Evolutionary conservation across 805 yeast species (phyloP).

Genomic region (Kodamaea leandrae): DNA sequence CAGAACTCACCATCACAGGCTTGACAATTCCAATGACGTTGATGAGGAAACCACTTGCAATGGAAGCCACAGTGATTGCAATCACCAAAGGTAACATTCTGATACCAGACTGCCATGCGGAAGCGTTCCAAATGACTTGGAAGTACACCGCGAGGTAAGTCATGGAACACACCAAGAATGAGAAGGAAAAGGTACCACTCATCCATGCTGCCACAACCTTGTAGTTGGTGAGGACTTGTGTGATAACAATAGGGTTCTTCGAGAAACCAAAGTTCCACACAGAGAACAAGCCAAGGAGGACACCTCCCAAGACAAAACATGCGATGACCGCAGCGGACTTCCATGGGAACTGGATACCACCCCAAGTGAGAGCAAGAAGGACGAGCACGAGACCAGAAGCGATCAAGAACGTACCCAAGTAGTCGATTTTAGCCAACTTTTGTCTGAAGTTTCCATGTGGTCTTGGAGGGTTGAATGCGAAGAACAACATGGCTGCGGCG

Average conservation of each 20-base stretch:
- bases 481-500: constrained; percentile 35
- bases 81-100: constrained; percentile 35
- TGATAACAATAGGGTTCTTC: constrained; percentile 46
- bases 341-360: constrained; percentile 55
- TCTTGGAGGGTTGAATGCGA: constrained; percentile 47
- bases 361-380: constrained; percentile 51
- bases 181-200: constrained; percentile 33
- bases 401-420: constrained; percentile 45
- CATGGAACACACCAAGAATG: constrained; percentile 38
- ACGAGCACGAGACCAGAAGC: constrained; percentile 44
- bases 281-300: constrained; percentile 32
- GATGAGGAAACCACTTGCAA: constrained; percentile 31
- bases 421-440: constrained; percentile 47
- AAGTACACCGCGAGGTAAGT: constrained; percentile 38
- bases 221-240: constrained; percentile 35
- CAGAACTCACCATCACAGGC: constrained; percentile 30
- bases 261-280: constrained; percentile 44
- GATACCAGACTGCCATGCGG: constrained; percentile 38
- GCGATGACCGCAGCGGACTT: constrained; percentile 50
- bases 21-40: constrained; percentile 29
- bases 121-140: constrained; percentile 35
- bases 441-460: constrained; percentile 37
- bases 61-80: constrained; percentile 32
- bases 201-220: constrained; percentile 39
- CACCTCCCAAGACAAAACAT: constrained; percentile 47